Conservation (phyloP, 2,329 filamentous ascomycete genomes). For the Microdochium nivale region DNA sequence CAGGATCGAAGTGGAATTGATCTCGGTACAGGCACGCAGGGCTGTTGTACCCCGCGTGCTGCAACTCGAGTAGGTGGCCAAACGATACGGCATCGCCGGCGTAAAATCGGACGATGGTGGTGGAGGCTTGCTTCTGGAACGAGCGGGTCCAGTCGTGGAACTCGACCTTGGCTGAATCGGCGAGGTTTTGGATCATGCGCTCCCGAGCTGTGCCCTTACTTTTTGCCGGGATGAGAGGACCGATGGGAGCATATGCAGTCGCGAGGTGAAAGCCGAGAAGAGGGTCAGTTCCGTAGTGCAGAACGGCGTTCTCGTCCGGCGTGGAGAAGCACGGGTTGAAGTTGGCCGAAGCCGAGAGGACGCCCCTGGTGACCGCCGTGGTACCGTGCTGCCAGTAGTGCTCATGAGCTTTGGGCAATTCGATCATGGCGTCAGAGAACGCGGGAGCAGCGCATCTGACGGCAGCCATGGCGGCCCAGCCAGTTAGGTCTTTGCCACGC, state of each 20-base stretch:
- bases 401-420: conserved; percentile 12
- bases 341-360: conserved; percentile 4
- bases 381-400: conserved; percentile 28
- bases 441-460: conserved; percentile 29
- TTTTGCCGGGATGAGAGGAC: conserved; percentile 22
- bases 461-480: conserved; percentile 10
- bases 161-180: conserved; percentile 29
- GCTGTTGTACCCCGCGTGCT: neutral
- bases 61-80: neutral
- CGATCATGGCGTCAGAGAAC: conserved; percentile 13
- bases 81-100: conserved; percentile 13
- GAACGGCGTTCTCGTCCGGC: neutral
- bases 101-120: conserved; percentile 34
- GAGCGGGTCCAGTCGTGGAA: conserved; percentile 37
- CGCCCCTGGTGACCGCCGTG: conserved; percentile 5
- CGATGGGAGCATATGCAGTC: conserved; percentile 29
- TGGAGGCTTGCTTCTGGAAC: conserved; percentile 22
- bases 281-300: conserved; percentile 36
- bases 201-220: neutral
- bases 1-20: neutral
- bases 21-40: neutral
- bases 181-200: conserved; percentile 11
- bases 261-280: conserved; percentile 48
- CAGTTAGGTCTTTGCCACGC: neutral
- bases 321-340: conserved; percentile 22